Evolutionary conservation across 2,329 filamentous ascomycete genomes (phyloP).

Genomic region (Verticillium longisporum): DNA sequence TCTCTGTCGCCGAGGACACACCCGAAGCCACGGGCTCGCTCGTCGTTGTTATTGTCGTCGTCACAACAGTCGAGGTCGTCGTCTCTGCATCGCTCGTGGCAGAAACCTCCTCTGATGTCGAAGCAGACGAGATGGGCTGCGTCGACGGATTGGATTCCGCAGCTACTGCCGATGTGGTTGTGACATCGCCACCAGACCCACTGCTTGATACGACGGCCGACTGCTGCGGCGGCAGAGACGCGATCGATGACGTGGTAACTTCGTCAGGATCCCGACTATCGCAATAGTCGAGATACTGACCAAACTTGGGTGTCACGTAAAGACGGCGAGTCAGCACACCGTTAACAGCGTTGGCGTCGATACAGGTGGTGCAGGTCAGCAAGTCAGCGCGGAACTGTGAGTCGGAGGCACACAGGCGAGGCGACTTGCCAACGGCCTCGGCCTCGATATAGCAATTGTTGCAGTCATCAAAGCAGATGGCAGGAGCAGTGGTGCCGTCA

Average conservation of each 20-base stretch:
- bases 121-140: slow-evolving; percentile 5
- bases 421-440: slow-evolving; percentile 37
- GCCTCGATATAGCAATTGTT: slow-evolving; percentile 41
- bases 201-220: slow-evolving; percentile 17
- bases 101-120: neutral
- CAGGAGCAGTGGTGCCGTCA: slow-evolving; percentile 27
- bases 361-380: slow-evolving; percentile 34
- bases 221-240: slow-evolving; percentile 19
- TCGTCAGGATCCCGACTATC: slow-evolving; percentile 13
- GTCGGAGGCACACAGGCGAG: slow-evolving; percentile 32
- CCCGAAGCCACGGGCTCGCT: neutral
- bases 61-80: neutral
- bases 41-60: neutral
- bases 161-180: neutral
- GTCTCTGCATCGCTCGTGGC: neutral
- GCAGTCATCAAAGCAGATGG: slow-evolving; percentile 46
- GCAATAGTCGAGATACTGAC: slow-evolving; percentile 42
- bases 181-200: slow-evolving; percentile 1
- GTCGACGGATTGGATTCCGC: slow-evolving; percentile 2
- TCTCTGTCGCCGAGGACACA: neutral
- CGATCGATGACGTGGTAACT: slow-evolving; percentile 7
- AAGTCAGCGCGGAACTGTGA: slow-evolving; percentile 35
- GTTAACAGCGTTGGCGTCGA: slow-evolving; percentile 18
- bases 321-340: slow-evolving; percentile 19
- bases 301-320: slow-evolving; percentile 30